Evolutionary conservation across 2,329 filamentous ascomycete genomes (phyloP), one percentile per base, ranked within the genome.

Genomic region (Arthrinium phaeospermum): DNA sequence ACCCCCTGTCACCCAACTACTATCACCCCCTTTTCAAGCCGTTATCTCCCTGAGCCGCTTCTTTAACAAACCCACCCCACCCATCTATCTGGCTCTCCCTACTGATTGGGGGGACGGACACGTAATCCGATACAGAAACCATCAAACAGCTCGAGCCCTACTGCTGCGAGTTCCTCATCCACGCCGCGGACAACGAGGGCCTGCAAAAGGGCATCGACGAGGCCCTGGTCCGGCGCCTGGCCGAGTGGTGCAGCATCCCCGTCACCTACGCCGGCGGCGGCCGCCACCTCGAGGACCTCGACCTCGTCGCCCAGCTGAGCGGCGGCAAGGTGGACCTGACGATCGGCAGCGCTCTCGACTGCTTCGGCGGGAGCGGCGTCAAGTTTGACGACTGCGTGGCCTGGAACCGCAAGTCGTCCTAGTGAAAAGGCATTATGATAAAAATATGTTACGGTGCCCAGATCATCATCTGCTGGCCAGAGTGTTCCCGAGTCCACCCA

Each of bases 191-290:
- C 82, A 96, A 98, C 75, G 96, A 99, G 83, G 96, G 96, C 16
- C 86, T 98, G 61, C 96, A 98, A 82, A 89, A 91, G 78, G 96
- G 96, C 67, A 93, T 99, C 75, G 96, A 99, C 78, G 92, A 96
- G 81, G 88, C 92, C 76, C 88, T 99, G 16, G 94, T 99, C 12
- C 83, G 87, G 76, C 90, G 87, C 75, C 85, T 99, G 70, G 91
- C 94, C 1, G 85, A 92, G 75, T 98, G 96, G 95, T 98, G 94
- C 81, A 91, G 86, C 51, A 96, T 98, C 76, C 96, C 96, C 1
- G 93, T 98, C 22, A 99, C 96, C 1, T 99, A 99, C 84, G 96
- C 96, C 7, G 96, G 96, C 34, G 96, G 96, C n/a, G 96, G 94
- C 53, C 90, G 94, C 71, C 91, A 91, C 78, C 84, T 98, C 49